Conservation (phyloP, 2,329 filamentous ascomycete species). For the Colletotrichum eleusines region DNA sequence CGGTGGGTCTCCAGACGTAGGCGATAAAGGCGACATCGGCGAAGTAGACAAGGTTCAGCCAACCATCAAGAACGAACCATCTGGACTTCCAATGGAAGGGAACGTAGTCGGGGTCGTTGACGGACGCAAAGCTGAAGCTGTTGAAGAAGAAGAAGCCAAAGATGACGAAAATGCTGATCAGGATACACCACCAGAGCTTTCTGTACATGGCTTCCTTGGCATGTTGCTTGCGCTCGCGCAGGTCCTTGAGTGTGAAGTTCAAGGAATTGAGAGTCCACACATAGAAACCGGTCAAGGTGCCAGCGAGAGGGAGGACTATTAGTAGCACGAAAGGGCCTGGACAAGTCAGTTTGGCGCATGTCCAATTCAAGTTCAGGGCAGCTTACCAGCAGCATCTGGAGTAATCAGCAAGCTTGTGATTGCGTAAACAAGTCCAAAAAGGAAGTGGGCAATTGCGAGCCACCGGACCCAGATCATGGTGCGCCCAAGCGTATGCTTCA, state of each 20-base stretch:
- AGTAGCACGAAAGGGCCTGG: constrained; percentile 88
- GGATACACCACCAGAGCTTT: constrained; percentile 98
- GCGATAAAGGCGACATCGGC: constrained; percentile 93
- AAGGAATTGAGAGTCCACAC: constrained; percentile 98
- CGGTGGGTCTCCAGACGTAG: constrained; percentile 96
- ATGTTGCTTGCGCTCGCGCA: constrained; percentile 93
- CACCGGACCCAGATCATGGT: constrained; percentile 95
- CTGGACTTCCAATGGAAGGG: constrained; percentile 97
- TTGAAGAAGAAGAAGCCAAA: constrained; percentile 99
- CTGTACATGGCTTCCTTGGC: constrained; percentile 97
- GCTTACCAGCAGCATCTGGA: constrained; percentile 81
- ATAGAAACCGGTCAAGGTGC: constrained; percentile 95
- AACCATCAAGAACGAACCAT: constrained; percentile 98
- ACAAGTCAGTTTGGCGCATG: constrained; percentile 24
- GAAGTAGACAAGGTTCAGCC: constrained; percentile 96
- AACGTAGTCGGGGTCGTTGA: constrained; percentile 87
- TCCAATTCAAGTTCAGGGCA: not conserved
- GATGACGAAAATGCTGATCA: constrained; percentile 92
- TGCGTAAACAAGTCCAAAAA: constrained; percentile 94
- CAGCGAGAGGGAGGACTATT: constrained; percentile 91
- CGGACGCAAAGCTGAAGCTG: constrained; percentile 92
- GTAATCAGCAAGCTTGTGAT: constrained; percentile 90
- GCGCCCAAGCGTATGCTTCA: constrained; percentile 90
- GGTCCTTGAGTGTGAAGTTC: constrained; percentile 93
- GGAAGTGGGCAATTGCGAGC: constrained; percentile 91